These are phyloP conservation scores for Erysiphe pulchra DNA, from an alignment of 2,329 filamentous ascomycete genomes.

Conservation along the genomic window DNA sequence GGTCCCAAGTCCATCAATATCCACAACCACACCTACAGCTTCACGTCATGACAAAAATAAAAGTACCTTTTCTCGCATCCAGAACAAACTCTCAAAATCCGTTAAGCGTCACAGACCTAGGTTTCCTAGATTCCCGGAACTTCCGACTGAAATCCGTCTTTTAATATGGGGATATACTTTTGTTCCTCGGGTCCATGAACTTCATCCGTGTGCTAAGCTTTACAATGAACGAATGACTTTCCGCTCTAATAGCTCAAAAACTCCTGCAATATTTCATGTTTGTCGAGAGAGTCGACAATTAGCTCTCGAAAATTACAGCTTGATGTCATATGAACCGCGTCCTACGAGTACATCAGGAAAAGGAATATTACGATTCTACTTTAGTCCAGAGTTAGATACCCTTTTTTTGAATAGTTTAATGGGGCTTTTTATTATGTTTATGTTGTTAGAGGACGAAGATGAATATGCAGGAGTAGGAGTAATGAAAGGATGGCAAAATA, in stretches of 20 bases:
- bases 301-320: constrained; percentile 7
- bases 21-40: no score
- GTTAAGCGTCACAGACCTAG: constrained; percentile 3
- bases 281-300: constrained; percentile 8
- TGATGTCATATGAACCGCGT: constrained; percentile 9
- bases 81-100: constrained; percentile 2
- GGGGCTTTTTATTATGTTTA: constrained; percentile 12
- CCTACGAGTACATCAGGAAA: constrained; percentile 4
- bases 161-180: constrained; percentile 9
- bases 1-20: no score
- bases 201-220: constrained; percentile 11
- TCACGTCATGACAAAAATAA: background rate
- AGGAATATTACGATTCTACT: constrained; percentile 12
- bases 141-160: constrained; percentile 10
- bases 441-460: constrained; percentile 9
- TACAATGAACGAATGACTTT: constrained; percentile 13
- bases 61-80: background rate
- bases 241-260: constrained; percentile 9
- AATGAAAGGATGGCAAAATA: constrained; percentile 12
- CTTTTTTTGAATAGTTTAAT: constrained; percentile 11
- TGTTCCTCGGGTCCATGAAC: constrained; percentile 10
- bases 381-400: constrained; percentile 9
- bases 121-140: constrained; percentile 6
- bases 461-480: constrained; percentile 6
- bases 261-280: constrained; percentile 9